These are phyloP conservation scores for Microbotryomycetes sp. DNA, from an alignment of 1,284 basidiomycete species.

Conservation along the genomic window DNA sequence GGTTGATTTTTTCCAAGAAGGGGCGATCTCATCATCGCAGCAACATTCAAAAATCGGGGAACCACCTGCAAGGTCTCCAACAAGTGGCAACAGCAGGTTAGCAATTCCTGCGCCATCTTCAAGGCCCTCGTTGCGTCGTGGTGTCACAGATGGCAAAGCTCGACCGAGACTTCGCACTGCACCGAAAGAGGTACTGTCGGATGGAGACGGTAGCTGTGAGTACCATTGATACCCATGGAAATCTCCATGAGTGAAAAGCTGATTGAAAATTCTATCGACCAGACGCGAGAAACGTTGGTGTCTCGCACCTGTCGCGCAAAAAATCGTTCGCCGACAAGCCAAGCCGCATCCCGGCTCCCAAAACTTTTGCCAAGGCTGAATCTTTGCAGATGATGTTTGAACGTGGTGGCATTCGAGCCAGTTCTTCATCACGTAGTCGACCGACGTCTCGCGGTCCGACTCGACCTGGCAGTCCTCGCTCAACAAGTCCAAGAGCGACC, in stretches of 20 bases:
- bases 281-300: constrained; percentile 27
- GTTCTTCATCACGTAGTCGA: background rate
- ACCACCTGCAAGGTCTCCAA: no score
- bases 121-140: constrained; percentile 8
- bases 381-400: background rate
- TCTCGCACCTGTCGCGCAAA: constrained; percentile 16
- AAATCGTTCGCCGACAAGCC: constrained; percentile 17
- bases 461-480: background rate
- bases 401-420: background rate
- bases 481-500: background rate
- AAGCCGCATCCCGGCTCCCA: constrained; percentile 13
- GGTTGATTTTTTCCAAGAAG: constrained; percentile 49
- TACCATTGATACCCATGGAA: background rate
- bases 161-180: background rate
- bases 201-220: constrained; percentile 8
- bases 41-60: no score
- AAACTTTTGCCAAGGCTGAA: background rate
- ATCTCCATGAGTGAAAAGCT: background rate
- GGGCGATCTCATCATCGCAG: background rate
- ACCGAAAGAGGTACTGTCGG: constrained; percentile 7
- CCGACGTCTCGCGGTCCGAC: background rate
- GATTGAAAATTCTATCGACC: no score
- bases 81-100: no score
- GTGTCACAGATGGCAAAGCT: constrained; percentile 7
- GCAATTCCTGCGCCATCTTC: no score